Evolutionary conservation across 73 alveolate genomes (phyloP).

Genomic region (Symbiodinium natans): DNA sequence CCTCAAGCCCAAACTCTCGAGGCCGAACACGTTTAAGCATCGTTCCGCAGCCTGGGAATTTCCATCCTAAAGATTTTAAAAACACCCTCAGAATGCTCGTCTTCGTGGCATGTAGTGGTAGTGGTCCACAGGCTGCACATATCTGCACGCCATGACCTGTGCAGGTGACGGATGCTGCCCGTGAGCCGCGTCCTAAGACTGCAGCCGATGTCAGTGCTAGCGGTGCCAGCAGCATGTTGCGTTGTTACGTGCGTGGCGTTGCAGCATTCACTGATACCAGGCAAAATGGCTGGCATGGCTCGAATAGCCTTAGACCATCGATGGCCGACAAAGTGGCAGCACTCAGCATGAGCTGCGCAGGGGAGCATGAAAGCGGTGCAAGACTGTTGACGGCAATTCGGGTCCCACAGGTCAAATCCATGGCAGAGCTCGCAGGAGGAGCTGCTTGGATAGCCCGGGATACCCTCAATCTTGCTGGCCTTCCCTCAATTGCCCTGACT

Average conservation of each 20-base stretch:
- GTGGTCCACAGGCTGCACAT: no score
- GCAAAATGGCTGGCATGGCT: slow-evolving; percentile 93
- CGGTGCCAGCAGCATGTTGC: no score
- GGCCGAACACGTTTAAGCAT: background rate
- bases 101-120: no score
- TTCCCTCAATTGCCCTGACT: background rate
- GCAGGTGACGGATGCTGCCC: slow-evolving; percentile 74
- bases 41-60: no score
- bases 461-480: background rate
- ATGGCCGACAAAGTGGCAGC: slow-evolving; percentile 68
- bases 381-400: no score
- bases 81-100: no score
- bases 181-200: slow-evolving; percentile 17
- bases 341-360: background rate
- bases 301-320: slow-evolving; percentile 32
- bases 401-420: background rate
- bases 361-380: no score
- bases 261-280: background rate
- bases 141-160: background rate
- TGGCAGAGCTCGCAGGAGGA: background rate
- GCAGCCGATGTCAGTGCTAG: no score
- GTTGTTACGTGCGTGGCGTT: background rate
- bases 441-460: no score
- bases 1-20: no score
- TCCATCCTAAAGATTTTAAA: no score